Conservation (phyloP, 441 rosid genomes). For the Populus hybrid region DNA sequence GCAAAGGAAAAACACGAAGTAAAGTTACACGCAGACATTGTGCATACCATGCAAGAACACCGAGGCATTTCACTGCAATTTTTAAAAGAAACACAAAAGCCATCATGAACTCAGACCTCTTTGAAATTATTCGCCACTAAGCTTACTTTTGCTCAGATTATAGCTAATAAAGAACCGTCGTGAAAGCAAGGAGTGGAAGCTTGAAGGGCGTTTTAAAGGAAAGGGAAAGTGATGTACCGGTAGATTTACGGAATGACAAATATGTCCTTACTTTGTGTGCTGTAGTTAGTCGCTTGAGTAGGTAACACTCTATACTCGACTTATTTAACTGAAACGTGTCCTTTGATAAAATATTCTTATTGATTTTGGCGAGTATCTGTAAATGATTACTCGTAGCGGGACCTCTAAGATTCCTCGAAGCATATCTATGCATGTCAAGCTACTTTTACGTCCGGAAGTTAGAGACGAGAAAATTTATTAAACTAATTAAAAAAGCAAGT, state of each 20-base stretch:
- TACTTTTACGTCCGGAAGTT: no score
- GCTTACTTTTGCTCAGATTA: background rate
- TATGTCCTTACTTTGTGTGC: background rate
- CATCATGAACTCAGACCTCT: background rate
- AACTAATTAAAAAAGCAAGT: no score
- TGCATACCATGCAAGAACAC: conserved; percentile 24
- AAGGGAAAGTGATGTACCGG: background rate
- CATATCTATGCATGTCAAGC: no score
- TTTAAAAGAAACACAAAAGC: conserved; percentile 10
- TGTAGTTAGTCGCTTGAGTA: no score
- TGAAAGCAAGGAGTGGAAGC: background rate
- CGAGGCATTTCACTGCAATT: conserved; percentile 19
- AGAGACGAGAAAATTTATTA: no score
- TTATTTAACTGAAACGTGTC: no score
- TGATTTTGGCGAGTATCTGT: no score
- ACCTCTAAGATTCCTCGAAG: no score
- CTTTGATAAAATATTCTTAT: no score
- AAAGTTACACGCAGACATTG: no score
- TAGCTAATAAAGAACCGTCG: background rate
- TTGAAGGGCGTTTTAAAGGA: background rate
- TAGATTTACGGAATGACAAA: background rate
- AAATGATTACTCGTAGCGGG: no score
- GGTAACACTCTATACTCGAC: no score
- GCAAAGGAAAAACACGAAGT: background rate
- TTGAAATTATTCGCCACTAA: background rate